Evolutionary conservation across 2,329 filamentous ascomycete genomes (phyloP), one percentile per base, ranked within the genome.

Genomic region (Aphanoascus verrucosus): DNA sequence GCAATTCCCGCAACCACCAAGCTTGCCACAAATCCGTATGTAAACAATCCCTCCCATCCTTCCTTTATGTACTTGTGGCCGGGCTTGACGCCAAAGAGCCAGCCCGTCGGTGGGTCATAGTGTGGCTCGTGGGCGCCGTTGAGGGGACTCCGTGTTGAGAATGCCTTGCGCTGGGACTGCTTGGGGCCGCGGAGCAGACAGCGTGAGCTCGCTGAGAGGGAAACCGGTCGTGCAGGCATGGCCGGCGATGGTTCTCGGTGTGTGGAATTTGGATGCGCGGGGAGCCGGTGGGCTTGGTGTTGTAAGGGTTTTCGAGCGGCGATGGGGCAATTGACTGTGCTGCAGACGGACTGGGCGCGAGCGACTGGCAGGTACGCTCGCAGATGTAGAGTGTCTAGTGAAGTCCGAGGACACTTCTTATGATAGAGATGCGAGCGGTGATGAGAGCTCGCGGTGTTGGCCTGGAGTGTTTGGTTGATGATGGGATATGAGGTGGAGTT

Each of bases 51-150:
- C 79, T 98, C 93, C 93, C 93, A 98, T 50, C 91, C 93, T 75
- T 98, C 93, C 71, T 88, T 86, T 79, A 94, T 82, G 68, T 88
- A 83, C 78, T 96, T 94, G 81, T 96, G 88, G 58, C 90, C 90
- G 35, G 93, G 93, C 77, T 89, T 90, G 64, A 96, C 80, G 61
- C 90, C 90, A 71, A 87, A 96, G 64, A 98, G 82, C 88, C 89
- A 96, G 64, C 93, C 93, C 54, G 77, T 80, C 2, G 93, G 91
- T 46, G 90, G 83, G 62, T 98, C 93, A 73, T 89, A 98, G 69
- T 89, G 85, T 62, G 82, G 78, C 64, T 82, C 86, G 74, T 86
- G 82, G 56, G 69, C 67, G 54, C 70, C 66, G 54, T 67, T 64
- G 53, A 70, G 63, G 51, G 57, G 63, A 61, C 64, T 69, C 53